Base-by-base conservation (phyloP, 176 grass and related monocot species). In the Dactylis glomerata region DNA sequence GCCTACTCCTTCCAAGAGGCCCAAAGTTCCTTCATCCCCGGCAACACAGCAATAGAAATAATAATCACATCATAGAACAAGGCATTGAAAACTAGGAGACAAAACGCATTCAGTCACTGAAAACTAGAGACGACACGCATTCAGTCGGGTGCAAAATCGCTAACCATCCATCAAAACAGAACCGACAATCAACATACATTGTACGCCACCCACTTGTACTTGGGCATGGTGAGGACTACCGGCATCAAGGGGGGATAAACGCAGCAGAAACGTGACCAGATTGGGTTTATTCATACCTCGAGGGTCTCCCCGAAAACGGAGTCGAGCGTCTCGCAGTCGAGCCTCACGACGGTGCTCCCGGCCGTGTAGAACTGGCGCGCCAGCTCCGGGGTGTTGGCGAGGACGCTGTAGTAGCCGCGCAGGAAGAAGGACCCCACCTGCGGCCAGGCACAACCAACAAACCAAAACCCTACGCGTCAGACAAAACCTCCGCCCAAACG, bases 351-450 rank as follows among this genome's bases (percentile, higher is more conserved):
- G 37, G 84, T 91, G 77, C 92, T 94, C 17, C 33, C 28, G n/a
- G 82, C 31, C 9, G 77, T 85, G 81, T 94, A 94, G 87, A 94
- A 94, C 71, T 94, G 73, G 26, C 27, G 65, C 13, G 68, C 81
- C 58, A 87, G 77, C 13, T 89, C 55, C 65, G 92, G 87, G 54
- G 81, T 50, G 81, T 82, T 88, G 28, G 90, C 66, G 45, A 91
- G 84, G 26, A 91, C 85, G 77, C 86, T 80, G 87, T 94, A 94
- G 70, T 94, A 94, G 59, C 90, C 76, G 26, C 66, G 33, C 9
- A 91, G 54, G 76, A 91, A 94, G 77, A 82, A 82, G 68, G 92
- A 87, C 30, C 92, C 87, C 68, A 91, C 81, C 92, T 94, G 87
- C 81, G 40, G 20, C 16, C 22, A 62, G 55, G 31, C 65, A 23